These are phyloP conservation scores for Scedosporium boydii DNA, from an alignment of 2,329 filamentous ascomycete species.

Conservation along the genomic window DNA sequence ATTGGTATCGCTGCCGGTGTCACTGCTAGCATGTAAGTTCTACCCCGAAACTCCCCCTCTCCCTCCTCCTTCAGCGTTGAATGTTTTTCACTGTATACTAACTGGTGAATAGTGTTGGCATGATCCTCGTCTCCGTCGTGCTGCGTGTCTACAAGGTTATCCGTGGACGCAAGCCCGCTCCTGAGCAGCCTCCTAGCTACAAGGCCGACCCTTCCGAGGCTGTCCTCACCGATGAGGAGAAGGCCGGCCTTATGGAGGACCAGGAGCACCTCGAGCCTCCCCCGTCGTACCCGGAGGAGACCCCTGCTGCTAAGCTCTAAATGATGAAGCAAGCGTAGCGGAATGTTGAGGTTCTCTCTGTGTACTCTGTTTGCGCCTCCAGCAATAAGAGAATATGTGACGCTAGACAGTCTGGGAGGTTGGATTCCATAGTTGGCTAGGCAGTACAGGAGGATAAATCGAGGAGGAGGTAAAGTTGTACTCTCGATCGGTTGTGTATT, in stretches of 20 bases:
- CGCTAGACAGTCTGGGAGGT: no score
- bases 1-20: slow-evolving; percentile 62
- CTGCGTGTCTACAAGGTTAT: slow-evolving; percentile 28
- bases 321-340: neutral
- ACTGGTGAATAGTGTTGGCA: slow-evolving; percentile 51
- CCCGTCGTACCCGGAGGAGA: slow-evolving; percentile 19
- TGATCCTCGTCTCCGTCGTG: slow-evolving; percentile 48
- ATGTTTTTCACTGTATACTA: slow-evolving; percentile 17
- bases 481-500: neutral
- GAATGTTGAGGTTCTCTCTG: no score
- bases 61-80: neutral
- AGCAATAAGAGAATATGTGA: no score
- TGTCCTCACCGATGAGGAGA: slow-evolving; percentile 32
- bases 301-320: slow-evolving; percentile 14
- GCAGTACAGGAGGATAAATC: no score
- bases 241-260: slow-evolving; percentile 36
- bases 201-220: slow-evolving; percentile 28
- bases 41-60: neutral
- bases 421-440: no score
- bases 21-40: slow-evolving; percentile 50
- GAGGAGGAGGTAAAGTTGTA: no score
- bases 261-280: slow-evolving; percentile 20
- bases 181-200: slow-evolving; percentile 19
- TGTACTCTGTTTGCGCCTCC: no score
- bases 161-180: slow-evolving; percentile 19